A percentile compares a stretch with the other conserved stretches of the same genome.
Conservation (phyloP, 306 rosid species). For the Prunus fruticosa region DNA sequence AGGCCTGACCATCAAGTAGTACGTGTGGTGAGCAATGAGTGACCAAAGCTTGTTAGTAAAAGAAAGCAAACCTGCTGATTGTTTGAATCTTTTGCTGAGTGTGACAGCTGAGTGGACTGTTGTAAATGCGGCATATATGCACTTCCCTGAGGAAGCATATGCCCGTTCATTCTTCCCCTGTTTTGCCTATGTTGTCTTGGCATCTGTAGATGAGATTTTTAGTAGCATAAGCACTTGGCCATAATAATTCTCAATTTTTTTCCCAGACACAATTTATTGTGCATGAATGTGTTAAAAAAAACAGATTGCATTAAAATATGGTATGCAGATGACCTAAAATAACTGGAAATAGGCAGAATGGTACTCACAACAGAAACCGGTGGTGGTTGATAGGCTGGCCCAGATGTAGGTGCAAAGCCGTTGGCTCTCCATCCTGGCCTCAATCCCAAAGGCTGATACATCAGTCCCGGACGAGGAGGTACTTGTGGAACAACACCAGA, state of each 20-base stretch:
- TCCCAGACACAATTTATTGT: background rate
- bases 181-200: slow-evolving; percentile 67
- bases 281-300: background rate
- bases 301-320: background rate
- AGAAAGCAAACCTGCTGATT: slow-evolving; percentile 56
- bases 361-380: slow-evolving; percentile 53
- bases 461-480: slow-evolving; percentile 53
- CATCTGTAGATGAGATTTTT: slow-evolving; percentile 39
- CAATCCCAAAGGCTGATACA: slow-evolving; percentile 61
- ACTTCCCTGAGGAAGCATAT: slow-evolving; percentile 45
- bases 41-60: background rate
- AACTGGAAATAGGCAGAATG: slow-evolving; percentile 15
- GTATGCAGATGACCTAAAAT: background rate
- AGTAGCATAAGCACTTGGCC: background rate
- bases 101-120: slow-evolving; percentile 33
- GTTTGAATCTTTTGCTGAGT: slow-evolving; percentile 46
- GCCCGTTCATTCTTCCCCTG: slow-evolving; percentile 72
- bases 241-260: background rate
- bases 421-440: slow-evolving; percentile 71
- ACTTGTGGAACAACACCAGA: slow-evolving; percentile 54
- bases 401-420: slow-evolving; percentile 50
- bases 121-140: slow-evolving; percentile 41
- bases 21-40: background rate
- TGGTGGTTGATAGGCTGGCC: slow-evolving; percentile 61
- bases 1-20: background rate